These are phyloP conservation scores for Colletotrichum nymphaeae DNA, from an alignment of 2,329 filamentous ascomycete species.

Conservation along the genomic window DNA sequence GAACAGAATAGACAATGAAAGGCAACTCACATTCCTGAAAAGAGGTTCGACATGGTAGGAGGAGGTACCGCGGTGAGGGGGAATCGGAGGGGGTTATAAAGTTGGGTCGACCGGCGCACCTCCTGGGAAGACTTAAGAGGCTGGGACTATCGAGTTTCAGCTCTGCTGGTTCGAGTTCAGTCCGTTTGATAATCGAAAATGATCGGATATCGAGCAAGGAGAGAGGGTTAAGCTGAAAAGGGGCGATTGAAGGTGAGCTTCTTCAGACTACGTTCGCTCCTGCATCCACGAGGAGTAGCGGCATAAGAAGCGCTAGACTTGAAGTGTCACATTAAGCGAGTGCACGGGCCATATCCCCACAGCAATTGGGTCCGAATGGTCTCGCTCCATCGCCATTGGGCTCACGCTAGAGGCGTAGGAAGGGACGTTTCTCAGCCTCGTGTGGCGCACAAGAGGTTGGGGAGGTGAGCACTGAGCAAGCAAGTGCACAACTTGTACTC, in stretches of 20 bases:
- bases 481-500: background rate
- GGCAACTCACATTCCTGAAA: conserved; percentile 70
- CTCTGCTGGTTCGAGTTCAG: conserved; percentile 25
- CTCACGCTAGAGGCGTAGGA: conserved; percentile 10
- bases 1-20: conserved; percentile 31
- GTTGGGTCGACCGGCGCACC: conserved; percentile 23
- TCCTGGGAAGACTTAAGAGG: conserved; percentile 28
- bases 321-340: conserved; percentile 34
- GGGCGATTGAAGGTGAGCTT: conserved; percentile 37
- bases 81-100: conserved; percentile 38
- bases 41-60: conserved; percentile 67
- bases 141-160: conserved; percentile 24
- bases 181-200: conserved; percentile 32
- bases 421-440: conserved; percentile 32
- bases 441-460: conserved; percentile 28
- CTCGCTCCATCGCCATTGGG: conserved; percentile 27
- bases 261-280: conserved; percentile 36
- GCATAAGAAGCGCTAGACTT: conserved; percentile 35
- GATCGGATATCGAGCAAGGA: conserved; percentile 34
- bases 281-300: conserved; percentile 35
- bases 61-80: conserved; percentile 34
- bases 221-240: conserved; percentile 35
- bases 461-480: background rate
- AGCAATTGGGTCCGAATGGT: conserved; percentile 23
- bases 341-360: conserved; percentile 30